These are phyloP conservation scores for Chaetomium cochliodes DNA, from an alignment of 495 filamentous ascomycete genomes.

Conservation along the genomic window DNA sequence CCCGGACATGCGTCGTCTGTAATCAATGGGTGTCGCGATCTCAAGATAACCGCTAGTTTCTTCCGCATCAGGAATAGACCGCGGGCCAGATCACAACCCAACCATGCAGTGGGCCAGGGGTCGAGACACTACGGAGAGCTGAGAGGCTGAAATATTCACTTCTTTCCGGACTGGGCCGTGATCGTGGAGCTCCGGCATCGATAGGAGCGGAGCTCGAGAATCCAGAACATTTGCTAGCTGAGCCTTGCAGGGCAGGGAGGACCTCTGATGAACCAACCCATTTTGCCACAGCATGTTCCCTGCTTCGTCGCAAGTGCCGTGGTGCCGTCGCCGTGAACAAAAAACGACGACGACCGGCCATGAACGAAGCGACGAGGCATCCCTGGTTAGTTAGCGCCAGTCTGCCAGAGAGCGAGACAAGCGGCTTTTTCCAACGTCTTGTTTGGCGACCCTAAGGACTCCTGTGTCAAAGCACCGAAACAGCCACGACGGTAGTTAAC, in stretches of 20 bases:
- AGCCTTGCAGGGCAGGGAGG: not conserved
- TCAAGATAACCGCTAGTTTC: conserved; percentile 11
- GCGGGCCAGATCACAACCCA: conserved; percentile 5
- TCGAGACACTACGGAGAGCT: not conserved
- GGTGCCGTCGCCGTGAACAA: not conserved
- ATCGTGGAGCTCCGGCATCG: conserved; percentile 3
- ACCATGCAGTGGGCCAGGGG: not conserved
- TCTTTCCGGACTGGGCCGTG: conserved; percentile 6
- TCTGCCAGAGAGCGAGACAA: conserved; percentile 1
- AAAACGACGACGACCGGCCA: not conserved
- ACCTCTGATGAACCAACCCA: not conserved
- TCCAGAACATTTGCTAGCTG: not conserved
- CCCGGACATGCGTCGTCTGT: not conserved
- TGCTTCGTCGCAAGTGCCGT: not conserved
- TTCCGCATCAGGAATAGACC: conserved; percentile 9
- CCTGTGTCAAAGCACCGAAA: no score
- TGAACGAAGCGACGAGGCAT: not conserved
- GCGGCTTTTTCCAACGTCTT: not conserved
- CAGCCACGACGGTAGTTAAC: not conserved
- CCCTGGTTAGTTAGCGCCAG: not conserved
- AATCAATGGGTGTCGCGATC: conserved; percentile 6
- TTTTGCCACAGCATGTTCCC: not conserved
- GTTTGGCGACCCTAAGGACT: not conserved
- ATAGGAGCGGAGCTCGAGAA: not conserved
- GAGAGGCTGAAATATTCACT: conserved; percentile 7